Conservation (phyloP, 2,329 filamentous ascomycete genomes). For the Penicillium psychrosexuale region DNA sequence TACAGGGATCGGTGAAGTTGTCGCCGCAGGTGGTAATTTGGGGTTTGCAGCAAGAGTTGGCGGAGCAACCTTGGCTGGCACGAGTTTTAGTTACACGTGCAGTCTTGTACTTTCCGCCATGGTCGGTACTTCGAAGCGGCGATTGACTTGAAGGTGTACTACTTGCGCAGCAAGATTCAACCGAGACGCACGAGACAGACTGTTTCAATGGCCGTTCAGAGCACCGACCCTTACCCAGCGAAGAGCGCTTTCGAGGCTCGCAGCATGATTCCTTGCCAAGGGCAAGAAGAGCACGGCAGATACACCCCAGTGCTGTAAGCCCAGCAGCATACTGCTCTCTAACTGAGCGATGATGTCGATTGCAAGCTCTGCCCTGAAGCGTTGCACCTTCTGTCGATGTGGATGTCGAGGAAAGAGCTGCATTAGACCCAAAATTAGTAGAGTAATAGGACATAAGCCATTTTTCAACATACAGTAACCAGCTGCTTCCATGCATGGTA, state of each 20-base stretch:
- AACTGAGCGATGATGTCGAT: constrained; percentile 35
- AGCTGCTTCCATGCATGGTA: background rate
- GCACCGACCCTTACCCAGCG: constrained; percentile 3
- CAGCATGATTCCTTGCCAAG: constrained; percentile 55
- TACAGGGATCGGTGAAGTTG: background rate
- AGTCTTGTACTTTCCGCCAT: background rate
- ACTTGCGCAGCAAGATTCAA: constrained; percentile 7
- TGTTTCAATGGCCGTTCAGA: constrained; percentile 1
- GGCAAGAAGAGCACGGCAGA: constrained; percentile 53
- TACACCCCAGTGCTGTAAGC: constrained; percentile 52
- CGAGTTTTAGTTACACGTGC: no score
- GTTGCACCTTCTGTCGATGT: background rate
- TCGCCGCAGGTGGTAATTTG: background rate
- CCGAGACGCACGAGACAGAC: constrained; percentile 4
- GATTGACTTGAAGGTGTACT: background rate
- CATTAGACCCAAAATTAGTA: background rate
- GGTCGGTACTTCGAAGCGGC: background rate
- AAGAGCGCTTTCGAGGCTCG: constrained; percentile 18
- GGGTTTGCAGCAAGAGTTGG: background rate
- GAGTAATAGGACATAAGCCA: background rate
- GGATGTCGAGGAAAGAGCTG: background rate
- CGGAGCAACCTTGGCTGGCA: background rate
- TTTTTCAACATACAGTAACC: background rate
- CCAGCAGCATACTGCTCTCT: constrained; percentile 43
- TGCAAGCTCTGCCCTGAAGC: constrained; percentile 31